Base-by-base conservation (phyloP, 2,329 filamentous ascomycete species). In the Zymoseptoria brevis region DNA sequence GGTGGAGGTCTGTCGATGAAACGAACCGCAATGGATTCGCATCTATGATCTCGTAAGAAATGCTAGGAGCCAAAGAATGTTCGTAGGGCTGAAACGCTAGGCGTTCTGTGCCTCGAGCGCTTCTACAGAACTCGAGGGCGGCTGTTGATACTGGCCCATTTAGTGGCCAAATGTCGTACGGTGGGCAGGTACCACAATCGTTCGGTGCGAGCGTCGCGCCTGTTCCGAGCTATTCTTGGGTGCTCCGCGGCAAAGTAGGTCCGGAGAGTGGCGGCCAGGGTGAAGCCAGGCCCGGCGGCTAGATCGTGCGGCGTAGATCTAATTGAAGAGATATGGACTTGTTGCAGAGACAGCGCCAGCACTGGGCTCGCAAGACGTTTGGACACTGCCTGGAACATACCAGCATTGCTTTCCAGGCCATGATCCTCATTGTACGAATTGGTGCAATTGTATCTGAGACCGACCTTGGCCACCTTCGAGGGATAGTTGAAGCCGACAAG, bases 221-320 rank as follows among this genome's bases (percentile, higher is more conserved):
- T 70, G 67, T 70, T 69, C 69, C 64, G 60, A 59, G 60, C 60
- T 66, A 67, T 65, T 58, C 59, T 60, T 48, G 59, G 57, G 35
- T 19, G 45, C 50, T 54, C 59, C 53, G 57, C 54, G 51, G 21
- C 51, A 30, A 53, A 24, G 19, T 9, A 19, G 57, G 48, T 57
- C 50, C 50, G 50, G 50, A 50, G 50, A 50, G 55, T 35, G 52
- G 48, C 29, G 55, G 55, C 56, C 60, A 60, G 61, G 60, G 64
- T 62, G 64, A 64, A 62, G 55, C 50, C 59, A 57, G 55, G 60
- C 52, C 57, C 58, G 64, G 64, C 64, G 64, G 64, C 62, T 66
- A 66, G 35, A 45, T 45, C 35, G 35, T 45, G 35, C 35, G 13
- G 35, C 35, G 35, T 7, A 3, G 35, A 16, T 16, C 35, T 45